Evolutionary conservation across 306 rosid genomes (phyloP), one percentile per base, ranked within the genome.

Genomic region (Lotus japonicus): DNA sequence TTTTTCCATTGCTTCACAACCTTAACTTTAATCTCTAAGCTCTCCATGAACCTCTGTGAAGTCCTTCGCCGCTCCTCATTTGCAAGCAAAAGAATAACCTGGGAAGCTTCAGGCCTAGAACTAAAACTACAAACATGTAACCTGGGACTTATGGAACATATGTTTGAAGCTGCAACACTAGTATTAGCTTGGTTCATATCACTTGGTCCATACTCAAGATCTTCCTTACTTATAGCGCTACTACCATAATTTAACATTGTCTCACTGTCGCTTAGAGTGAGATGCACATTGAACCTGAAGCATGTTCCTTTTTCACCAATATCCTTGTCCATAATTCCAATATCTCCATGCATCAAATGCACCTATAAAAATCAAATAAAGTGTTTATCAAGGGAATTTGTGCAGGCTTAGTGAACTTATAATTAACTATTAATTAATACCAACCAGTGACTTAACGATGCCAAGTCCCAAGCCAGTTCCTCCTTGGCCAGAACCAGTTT

Each of bases 401-500:
- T 38, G 42, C 36, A 31, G 36, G 36, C 36, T 31, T 31, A 31
- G 7, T 31, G 36, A 31, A 31, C 36, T 4, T 31, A 31, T 31
- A 31, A 31, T 31, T 31, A 31, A 31, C 36, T 38, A 45, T 13
- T 4, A 7, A 50, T 49, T 7, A 6, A 63, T 55, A 26, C 84
- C 15, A 80, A 90, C 98, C 86, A 89, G 39, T 4, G 96, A 89
- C 7, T 86, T 89, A 53, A 92, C 96, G 68, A 92, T 92, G 36
- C 97, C 97, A 57, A 92, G 96, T 80, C 98, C 97, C 61, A 92
- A 86, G 61, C 98, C 97, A 77, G 96, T 88, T 78, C 96, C 97
- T 41, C 81, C 90, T 64, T 69, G 81, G 11, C 85, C 86, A 58
- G 72, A 49, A 57, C 83, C 66, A 33, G 83, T 86, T 64, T 89